Evolutionary conservation across 371 early-diverging fungal species (phyloP), one percentile per base, ranked within the genome.

Genomic region (Nosema granulosis): DNA sequence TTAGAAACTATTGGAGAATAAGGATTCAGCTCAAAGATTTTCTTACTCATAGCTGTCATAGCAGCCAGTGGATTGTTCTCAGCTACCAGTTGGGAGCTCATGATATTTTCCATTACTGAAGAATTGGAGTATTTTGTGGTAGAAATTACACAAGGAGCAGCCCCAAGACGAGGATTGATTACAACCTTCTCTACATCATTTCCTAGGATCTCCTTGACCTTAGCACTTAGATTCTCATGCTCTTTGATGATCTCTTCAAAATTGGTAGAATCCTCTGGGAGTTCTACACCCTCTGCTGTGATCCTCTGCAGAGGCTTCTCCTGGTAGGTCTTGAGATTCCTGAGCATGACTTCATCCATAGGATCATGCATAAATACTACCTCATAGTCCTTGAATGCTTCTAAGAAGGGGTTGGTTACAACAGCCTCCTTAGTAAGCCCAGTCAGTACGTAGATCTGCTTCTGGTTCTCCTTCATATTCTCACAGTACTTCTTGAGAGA

Each of bases 11-110:
- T 34, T 18, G 20, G 20, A 56, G 77, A 65, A 49, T 70, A 38
- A 2, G 81, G 68, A 63, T 84, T 82, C 11, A 84, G 43, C 67
- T 84, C 82, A 35, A 82, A 69, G n/a, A 84, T 75, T 63, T 82
- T 79, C 68, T 77, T 80, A 22, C 61, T 43, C 1, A 29, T 38
- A 1, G 85, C 86, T 88, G 88, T 88, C 90, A 90, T 89, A 68
- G 87, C 87, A 87, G 88, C 87, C 86, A 88, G 72, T 29, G 66
- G 73, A 59, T 79, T 80, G 43, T 74, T 62, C 49, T 72, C 75
- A 0, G 94, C 92, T 80, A 94, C 90, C 51, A 96, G 94, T 88
- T 97, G 96, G 56, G 95, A 92, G 89, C 92, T 93, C 94, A 96
- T 95, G 54, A 93, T 81, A 54, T 88, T 86, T 79, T 93, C 91